Percentiles rank a stretch among this genome's conserved stretches.
phyloP scores from a whole-genome alignment of 768 basidiomycete genomes.

The Russula abietina region DNA sequence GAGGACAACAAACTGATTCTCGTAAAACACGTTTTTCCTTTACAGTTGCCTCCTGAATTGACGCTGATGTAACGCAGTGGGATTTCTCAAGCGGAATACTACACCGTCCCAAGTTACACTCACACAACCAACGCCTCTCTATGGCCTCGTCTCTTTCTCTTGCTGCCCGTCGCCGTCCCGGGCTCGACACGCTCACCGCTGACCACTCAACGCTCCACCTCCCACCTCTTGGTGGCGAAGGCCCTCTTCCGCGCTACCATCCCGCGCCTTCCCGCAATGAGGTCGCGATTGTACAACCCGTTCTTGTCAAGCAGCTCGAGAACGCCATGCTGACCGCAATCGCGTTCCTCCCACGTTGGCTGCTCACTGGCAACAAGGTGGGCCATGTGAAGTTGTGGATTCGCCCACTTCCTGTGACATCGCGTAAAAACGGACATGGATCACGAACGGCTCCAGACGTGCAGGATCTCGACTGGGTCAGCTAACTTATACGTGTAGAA shows the following conservation, averaged over 20 bases:
- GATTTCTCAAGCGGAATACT: constrained; percentile 88
- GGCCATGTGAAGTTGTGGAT: constrained; percentile 85
- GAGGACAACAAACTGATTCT: constrained; percentile 94
- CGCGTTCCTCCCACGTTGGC: constrained; percentile 67
- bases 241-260: constrained; percentile 57
- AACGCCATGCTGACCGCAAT: constrained; percentile 69
- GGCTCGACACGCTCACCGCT: constrained; percentile 24
- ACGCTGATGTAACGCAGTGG: constrained; percentile 50
- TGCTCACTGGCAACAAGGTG: constrained; percentile 72
- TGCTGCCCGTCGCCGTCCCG: constrained; percentile 47
- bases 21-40: constrained; percentile 39
- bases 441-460: constrained; percentile 9
- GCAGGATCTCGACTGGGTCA: constrained; percentile 19
- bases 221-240: constrained; percentile 40
- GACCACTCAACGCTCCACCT: constrained; percentile 57
- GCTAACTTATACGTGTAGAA: neutral
- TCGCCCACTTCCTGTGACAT: constrained; percentile 48
- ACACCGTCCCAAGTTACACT: constrained; percentile 76
- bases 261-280: constrained; percentile 88
- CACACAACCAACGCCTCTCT: constrained; percentile 68
- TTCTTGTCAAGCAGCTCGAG: constrained; percentile 80
- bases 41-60: neutral
- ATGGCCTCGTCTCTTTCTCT: constrained; percentile 76
- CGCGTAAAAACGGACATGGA: constrained; percentile 18
- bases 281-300: constrained; percentile 84